Evolutionary conservation across 2,329 filamentous ascomycete species (phyloP), one percentile per base, ranked within the genome.

Genomic region (Neocatenulostroma microsporum): DNA sequence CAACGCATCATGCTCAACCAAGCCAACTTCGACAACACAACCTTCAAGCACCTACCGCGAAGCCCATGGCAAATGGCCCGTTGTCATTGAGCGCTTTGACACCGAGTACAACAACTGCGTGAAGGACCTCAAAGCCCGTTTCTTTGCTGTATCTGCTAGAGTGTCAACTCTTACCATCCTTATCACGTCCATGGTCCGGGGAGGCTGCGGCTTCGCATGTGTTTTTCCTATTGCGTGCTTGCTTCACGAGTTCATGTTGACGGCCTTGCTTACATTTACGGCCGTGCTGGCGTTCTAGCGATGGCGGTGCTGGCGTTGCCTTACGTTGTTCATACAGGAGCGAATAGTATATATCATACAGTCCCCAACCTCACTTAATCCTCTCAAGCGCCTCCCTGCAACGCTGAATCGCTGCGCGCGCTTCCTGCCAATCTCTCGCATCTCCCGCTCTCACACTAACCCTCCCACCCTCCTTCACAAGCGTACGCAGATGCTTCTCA

Each of bases 101-200:
- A 17, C 28, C 25, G 39, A 37, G 15, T 49, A 37, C 11, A 38
- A 47, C 21, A 77, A 91, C 27, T 80, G 77, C 2, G 78, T 95
- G 70, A 91, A 98, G 59, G 86, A 94, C 43, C 68, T 98, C 42
- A 98, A 98, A 61, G 74, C 80, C 12, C 76, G 91, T 36, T 96
- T 94, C 64, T 98, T 96, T 62, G 76, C 80, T 37, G 77, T 96
- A 23, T 84, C 83, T 2, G 82, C 84, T 6, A 83, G 79, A 52
- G 81, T 91, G 69, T 84, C 94, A 70, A 79, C 81, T 2, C 67
- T 85, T 5, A 76, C 85, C 50, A 88, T 84, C 40, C 84, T 85
- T 0, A 77, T 83, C 0, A 81, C 84, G 42, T 84, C 78, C 59
- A 96, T 98, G 91, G n/a, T n/a, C n/a, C n/a, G n/a, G n/a, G n/a